These are phyloP conservation scores for Trypanosoma mega DNA, from an alignment of 208 protist genomes.

Conservation along the genomic window DNA sequence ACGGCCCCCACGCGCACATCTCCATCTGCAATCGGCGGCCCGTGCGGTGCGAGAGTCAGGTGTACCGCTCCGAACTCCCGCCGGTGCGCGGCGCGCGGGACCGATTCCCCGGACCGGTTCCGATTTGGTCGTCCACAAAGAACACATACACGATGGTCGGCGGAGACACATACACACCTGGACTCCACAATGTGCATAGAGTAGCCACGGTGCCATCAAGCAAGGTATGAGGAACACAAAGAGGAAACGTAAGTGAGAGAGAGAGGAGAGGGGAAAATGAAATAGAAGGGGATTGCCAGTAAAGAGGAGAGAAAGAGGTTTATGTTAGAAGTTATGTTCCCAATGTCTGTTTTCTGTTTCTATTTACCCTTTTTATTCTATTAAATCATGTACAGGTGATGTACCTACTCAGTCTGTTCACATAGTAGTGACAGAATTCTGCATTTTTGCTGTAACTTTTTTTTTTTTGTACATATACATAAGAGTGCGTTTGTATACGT, in stretches of 20 bases:
- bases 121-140: constrained; percentile 81
- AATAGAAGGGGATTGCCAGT: neutral
- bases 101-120: constrained; percentile 80
- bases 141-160: constrained; percentile 59
- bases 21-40: constrained; percentile 50
- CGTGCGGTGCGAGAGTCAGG: constrained; percentile 54
- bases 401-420: no score
- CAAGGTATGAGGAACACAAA: neutral
- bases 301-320: neutral
- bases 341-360: neutral
- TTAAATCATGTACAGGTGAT: neutral
- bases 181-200: constrained; percentile 50
- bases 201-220: constrained; percentile 4
- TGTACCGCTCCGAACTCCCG: constrained; percentile 58
- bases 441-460: no score
- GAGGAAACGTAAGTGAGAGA: neutral
- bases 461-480: neutral
- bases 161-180: constrained; percentile 59
- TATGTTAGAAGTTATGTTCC: neutral
- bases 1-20: constrained; percentile 77
- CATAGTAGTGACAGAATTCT: no score
- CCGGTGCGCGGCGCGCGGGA: constrained; percentile 63
- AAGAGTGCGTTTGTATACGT: neutral
- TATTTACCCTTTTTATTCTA: neutral
- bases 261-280: neutral